A percentile compares a stretch with the other conserved stretches of the same genome.
These are phyloP conservation scores for Paralagenidium karlingii DNA, from an alignment of 352 stramenopile genomes.

Conservation along the genomic window DNA sequence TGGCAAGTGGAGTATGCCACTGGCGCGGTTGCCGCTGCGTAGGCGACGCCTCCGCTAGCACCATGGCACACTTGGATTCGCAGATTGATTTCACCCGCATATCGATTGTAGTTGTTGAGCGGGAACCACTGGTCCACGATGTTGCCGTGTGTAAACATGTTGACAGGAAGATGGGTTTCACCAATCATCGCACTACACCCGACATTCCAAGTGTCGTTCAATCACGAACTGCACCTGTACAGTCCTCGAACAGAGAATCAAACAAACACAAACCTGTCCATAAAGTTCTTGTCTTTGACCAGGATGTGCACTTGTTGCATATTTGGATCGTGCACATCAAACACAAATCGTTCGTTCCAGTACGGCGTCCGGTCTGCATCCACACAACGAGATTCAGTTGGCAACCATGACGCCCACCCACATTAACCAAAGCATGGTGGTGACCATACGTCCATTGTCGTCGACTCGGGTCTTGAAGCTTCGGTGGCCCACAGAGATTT, in stretches of 20 bases:
- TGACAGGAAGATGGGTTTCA: constrained; percentile 53
- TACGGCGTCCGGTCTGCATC: constrained; percentile 51
- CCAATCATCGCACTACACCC: constrained; percentile 44
- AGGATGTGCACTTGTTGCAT: constrained; percentile 58
- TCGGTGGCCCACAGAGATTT: constrained; percentile 40
- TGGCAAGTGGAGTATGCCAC: no score
- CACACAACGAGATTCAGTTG: no score
- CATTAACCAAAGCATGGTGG: no score
- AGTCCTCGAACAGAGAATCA: no score
- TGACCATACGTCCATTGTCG: constrained; percentile 56
- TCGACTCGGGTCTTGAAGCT: constrained; percentile 68
- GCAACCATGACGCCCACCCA: neutral
- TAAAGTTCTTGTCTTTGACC: constrained; percentile 82
- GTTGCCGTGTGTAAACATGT: constrained; percentile 50
- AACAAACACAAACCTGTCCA: constrained; percentile 30
- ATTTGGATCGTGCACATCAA: constrained; percentile 53
- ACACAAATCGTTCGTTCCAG: constrained; percentile 79
- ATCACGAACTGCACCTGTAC: neutral
- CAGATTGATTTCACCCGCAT: constrained; percentile 69
- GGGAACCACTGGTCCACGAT: constrained; percentile 74
- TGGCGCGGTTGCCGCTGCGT: constrained; percentile 1
- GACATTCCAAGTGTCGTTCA: no score
- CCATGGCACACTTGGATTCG: constrained; percentile 58
- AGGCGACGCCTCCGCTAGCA: constrained; percentile 1
- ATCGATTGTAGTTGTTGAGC: constrained; percentile 46